Evolutionary conservation across 257 asterid species (phyloP), one percentile per base, ranked within the genome.

Genomic region (Solanum etuberosum): DNA sequence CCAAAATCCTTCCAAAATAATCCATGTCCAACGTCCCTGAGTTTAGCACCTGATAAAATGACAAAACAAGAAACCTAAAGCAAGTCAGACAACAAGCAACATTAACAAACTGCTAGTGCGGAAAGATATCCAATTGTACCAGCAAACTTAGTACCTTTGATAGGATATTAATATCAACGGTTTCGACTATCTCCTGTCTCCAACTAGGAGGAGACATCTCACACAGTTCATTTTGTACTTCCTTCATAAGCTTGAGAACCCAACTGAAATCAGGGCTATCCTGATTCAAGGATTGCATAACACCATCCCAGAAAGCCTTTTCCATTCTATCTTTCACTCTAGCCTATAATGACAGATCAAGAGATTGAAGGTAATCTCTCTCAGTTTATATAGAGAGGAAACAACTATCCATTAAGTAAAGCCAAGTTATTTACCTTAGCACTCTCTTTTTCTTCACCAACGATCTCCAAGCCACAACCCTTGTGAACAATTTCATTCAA

Each of bases 241-340:
- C 90, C 74, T 63, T 80, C 77, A 88, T 48, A 29, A 85, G 90
- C 6, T 88, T 85, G 86, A 88, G 86, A 73, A 85, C 82, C 87
- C 90, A 74, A 77, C 83, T 63, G 67, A 85, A 77, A 61, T 88
- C 87, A 54, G 88, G 88, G 38, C 46, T 32, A 51, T 76, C 87
- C 88, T 88, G 88, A 42, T 85, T 85, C 86, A 88, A 59, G 76
- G 90, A 85, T 65, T 88, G 86, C 87, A 85, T 85, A 87, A 88
- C 87, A 29, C 82, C 83, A 85, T 84, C 90, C 90, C 90, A 88
- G 51, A 88, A 88, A 85, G 90, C 90, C 73, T 88, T 85, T 81
- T 88, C 90, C 90, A 85, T 74, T 14, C 83, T 88, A 46, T 85
- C 88, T 34, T 87, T 88, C 87, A 85, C 82, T 51, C 48, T 76